A percentile compares a stretch with the other conserved stretches of the same genome.
Conservation (phyloP, 1,284 basidiomycete genomes). For the Sphaerobolus stellatus region DNA sequence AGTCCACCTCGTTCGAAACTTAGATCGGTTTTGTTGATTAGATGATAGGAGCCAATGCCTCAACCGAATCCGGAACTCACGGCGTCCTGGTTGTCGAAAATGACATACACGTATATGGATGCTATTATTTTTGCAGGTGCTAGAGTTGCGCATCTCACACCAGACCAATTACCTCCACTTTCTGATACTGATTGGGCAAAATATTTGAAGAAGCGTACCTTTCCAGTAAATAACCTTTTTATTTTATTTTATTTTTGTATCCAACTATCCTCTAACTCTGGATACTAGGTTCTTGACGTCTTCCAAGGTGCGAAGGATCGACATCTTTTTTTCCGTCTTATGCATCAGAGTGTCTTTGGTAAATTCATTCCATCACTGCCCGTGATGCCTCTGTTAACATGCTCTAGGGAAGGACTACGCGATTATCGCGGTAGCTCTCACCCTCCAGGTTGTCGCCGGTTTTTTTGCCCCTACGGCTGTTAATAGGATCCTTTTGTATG, state of each 20-base stretch:
- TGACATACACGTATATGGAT: conserved; percentile 61
- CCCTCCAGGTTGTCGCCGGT: conserved; percentile 31
- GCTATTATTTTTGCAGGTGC: conserved; percentile 48
- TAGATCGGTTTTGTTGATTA: neutral
- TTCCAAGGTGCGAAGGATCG: conserved; percentile 2
- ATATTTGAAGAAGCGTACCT: conserved; percentile 38
- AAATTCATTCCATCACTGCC: no score
- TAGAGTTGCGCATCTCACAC: conserved; percentile 41
- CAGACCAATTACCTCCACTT: conserved; percentile 52
- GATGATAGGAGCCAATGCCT: conserved; percentile 44
- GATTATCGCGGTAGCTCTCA: no score
- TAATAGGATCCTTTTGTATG: conserved; percentile 44
- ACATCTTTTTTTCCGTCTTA: conserved; percentile 15
- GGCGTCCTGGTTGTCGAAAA: conserved; percentile 55
- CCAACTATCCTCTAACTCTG: no score
- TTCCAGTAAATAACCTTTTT: conserved; percentile 25
- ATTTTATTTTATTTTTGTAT: neutral
- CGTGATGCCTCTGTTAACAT: no score
- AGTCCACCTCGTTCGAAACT: no score
- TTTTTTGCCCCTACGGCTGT: conserved; percentile 50
- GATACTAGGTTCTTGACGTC: no score
- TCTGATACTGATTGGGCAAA: conserved; percentile 54
- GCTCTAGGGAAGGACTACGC: no score
- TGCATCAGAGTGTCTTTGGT: no score
- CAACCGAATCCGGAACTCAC: conserved; percentile 66